Base-by-base conservation (phyloP, 306 rosid genomes). In the Prinsepia uniflora region DNA sequence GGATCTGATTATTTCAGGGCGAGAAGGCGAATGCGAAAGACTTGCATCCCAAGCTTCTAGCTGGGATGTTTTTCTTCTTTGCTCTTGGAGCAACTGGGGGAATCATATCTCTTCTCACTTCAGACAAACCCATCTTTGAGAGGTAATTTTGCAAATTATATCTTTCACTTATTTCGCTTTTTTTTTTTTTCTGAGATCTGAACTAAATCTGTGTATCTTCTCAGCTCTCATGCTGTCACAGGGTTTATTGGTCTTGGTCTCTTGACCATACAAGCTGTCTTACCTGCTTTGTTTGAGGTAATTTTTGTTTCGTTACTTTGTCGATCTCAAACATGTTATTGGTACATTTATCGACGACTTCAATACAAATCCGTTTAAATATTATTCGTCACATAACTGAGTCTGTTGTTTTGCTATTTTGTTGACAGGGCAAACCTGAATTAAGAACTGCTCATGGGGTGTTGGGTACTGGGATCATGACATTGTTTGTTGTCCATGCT, bases 81-180 rank as follows among this genome's bases (percentile, higher is more conserved):
- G 94, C 96, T 41, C 87, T 85, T 53, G 95, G 97, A 87, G 98
- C 97, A 45, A 93, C 97, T 15, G 96, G 98, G 15, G 98, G 98
- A 80, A 42, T 88, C 46, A 93, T 82, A 15, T 83, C 98, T 69
- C 91, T 90, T 44, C 96, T 93, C 54, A 93, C 97, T 50, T 84
- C 96, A 9, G 96, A 88, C 75, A 90, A 77, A 76, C 94, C 98
- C 72, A 86, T 93, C 74, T 81, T 90, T 70, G 96, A 90, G 72
- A 90, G 97, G 97, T 90, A 73, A 15, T 43, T 10, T 59, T n/a
- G 4, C 12, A 55, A 47, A 40, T 18, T 12, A 49, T 36, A 22
- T 6, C 62, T 24, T 69, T 15, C 17, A 8, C 14, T 7, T 0
- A 54, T 42, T 9, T 19, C 11, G 4, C 13, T 22, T 4, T 36